Conservation (phyloP, 1,284 basidiomycete species). For the Boletus sp. region DNA sequence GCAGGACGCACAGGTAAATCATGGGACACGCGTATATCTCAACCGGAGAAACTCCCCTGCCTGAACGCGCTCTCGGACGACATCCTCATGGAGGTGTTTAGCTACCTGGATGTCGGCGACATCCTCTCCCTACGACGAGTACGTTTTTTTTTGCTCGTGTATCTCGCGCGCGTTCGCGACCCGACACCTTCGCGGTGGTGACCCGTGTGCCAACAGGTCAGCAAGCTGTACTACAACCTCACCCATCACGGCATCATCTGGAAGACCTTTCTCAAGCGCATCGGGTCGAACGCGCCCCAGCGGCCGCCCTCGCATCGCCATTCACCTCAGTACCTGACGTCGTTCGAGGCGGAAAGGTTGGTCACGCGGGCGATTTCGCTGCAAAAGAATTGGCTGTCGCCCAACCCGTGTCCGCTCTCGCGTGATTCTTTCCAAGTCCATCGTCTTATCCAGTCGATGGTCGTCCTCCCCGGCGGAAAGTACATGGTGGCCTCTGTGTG, state of each 20-base stretch:
- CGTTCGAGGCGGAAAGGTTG: constrained; percentile 59
- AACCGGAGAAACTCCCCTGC: constrained; percentile 22
- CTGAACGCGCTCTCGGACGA: constrained; percentile 37
- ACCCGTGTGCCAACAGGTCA: too few relatives aligned
- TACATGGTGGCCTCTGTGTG: constrained; percentile 60
- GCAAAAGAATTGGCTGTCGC: constrained; percentile 53
- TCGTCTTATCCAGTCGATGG: constrained; percentile 53
- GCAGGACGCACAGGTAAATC: constrained; percentile 15
- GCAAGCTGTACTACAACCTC: constrained; percentile 51
- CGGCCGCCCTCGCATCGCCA: constrained; percentile 57
- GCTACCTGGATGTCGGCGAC: constrained; percentile 49
- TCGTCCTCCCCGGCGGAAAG: constrained; percentile 64
- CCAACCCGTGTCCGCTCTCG: constrained; percentile 37
- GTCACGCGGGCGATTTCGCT: constrained; percentile 59
- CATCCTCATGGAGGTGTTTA: constrained; percentile 48
- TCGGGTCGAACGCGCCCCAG: constrained; percentile 57
- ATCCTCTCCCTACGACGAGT: constrained; percentile 51
- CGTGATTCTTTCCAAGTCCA: constrained; percentile 38
- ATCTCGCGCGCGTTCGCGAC: background rate
- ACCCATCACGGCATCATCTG: constrained; percentile 67
- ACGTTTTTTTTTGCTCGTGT: constrained; percentile 16
- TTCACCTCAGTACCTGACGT: constrained; percentile 38
- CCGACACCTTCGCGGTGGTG: too few relatives aligned
- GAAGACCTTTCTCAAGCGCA: constrained; percentile 55
- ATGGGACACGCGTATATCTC: constrained; percentile 26